Percentiles rank a stretch among this genome's conserved stretches.
Conservation (phyloP, 345 rosid genomes). For the Euphorbia peplus region DNA sequence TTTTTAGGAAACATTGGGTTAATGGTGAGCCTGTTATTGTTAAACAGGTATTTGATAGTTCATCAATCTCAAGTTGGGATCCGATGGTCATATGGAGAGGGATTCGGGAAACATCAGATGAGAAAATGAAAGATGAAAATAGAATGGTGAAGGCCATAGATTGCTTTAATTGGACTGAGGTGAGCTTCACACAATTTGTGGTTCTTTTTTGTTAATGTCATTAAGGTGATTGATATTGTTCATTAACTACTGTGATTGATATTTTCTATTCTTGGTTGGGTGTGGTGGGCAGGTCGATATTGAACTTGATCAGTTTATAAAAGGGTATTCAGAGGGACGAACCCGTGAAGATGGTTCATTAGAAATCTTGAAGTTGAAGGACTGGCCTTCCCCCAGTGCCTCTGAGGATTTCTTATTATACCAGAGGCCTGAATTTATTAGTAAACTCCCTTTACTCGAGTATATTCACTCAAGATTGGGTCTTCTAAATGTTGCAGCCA, state of each 20-base stretch:
- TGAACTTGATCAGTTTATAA: constrained; percentile 61
- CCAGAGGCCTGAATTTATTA: constrained; percentile 84
- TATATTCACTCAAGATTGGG: constrained; percentile 91
- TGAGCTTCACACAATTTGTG: constrained; percentile 25
- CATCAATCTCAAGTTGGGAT: constrained; percentile 70
- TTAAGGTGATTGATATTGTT: constrained; percentile 5
- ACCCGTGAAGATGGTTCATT: constrained; percentile 45
- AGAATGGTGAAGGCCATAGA: constrained; percentile 66
- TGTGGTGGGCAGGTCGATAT: constrained; percentile 61
- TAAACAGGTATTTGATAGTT: constrained; percentile 56
- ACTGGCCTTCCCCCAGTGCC: constrained; percentile 94
- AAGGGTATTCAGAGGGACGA: constrained; percentile 68
- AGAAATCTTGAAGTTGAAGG: constrained; percentile 71
- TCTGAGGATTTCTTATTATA: constrained; percentile 85
- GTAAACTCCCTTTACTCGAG: constrained; percentile 89
- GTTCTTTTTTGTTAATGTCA: neutral
- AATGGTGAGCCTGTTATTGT: constrained; percentile 73
- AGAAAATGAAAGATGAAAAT: constrained; percentile 59
- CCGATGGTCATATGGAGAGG: constrained; percentile 76
- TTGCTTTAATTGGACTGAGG: constrained; percentile 81
- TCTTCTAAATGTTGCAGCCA: constrained; percentile 90
- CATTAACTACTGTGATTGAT: constrained; percentile 12
- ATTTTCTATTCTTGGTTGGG: constrained; percentile 9
- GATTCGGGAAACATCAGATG: constrained; percentile 65
- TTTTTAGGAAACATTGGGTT: constrained; percentile 75